Base-by-base conservation (phyloP, 345 rosid species). In the Arabis hirsuta region DNA sequence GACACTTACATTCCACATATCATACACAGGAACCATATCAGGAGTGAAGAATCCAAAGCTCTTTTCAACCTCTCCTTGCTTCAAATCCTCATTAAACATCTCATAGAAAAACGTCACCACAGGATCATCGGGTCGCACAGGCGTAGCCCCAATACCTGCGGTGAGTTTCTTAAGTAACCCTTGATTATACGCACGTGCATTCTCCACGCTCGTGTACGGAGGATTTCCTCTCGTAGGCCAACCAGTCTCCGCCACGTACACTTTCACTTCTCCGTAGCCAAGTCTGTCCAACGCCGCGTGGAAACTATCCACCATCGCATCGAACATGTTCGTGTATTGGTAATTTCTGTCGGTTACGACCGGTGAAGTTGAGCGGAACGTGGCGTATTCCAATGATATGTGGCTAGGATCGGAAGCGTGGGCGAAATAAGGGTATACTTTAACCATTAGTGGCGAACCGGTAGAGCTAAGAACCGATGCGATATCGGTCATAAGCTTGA, bases 361-460 rank as follows among this genome's bases (percentile, higher is more conserved):
- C 0, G 81, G 59, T 11, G 31, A 12, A 1, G 14, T 22, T 2
- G 79, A 55, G 0, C 27, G 27, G 58, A 83, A 65, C 55, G 57
- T 38, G 4, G 79, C 83, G 10, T 81, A 79, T 24, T 77, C 72
- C 10, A 71, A 4, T 0, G 74, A 31, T 19, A 83, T 20, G 19
- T 74, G 56, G 29, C 3, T 2, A 2, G 82, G 81, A 9, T 83
- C 67, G 0, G 71, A 20, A 0, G 77, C 14, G 43, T 76, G 74
- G 11, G 85, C 76, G 12, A 67, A 81, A 67, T 78, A 83, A 57
- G 87, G 87, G 46, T 79, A 82, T 24, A 55, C 67, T 12, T 81
- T 79, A 54, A 79, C 27, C 79, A 79, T 48, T 9, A 79, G 55
- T 2, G 83, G 84, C 5, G 78, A 39, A 32, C 31, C 50, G 0